Evolutionary conservation across 169 alveolate genomes (phyloP).

Genomic region (Plasmodium gaboni): DNA sequence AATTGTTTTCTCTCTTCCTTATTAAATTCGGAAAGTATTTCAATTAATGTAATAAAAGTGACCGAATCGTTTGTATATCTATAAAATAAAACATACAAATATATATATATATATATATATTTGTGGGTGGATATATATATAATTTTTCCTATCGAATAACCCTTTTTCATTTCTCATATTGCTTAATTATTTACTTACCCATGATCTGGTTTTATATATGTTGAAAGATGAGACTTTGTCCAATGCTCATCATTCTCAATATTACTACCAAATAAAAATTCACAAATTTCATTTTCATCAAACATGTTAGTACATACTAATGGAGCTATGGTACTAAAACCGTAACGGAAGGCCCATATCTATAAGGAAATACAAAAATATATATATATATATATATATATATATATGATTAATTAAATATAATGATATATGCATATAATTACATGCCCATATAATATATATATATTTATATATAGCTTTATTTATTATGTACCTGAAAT

Average conservation of each 20-base stretch:
- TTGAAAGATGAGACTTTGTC: slow-evolving; percentile 84
- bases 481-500: slow-evolving; percentile 55
- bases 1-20: slow-evolving; percentile 85
- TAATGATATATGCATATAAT: not conserved
- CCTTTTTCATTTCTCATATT: not conserved
- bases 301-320: slow-evolving; percentile 78
- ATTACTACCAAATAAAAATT: slow-evolving; percentile 76
- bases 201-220: slow-evolving; percentile 91
- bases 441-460: not conserved
- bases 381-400: slow-evolving; percentile 1
- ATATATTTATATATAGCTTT: not conserved
- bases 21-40: slow-evolving; percentile 83
- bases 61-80: slow-evolving; percentile 80
- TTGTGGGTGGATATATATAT: not conserved
- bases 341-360: slow-evolving; percentile 84
- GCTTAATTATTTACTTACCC: slow-evolving; percentile 84
- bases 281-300: slow-evolving; percentile 80
- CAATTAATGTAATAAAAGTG: slow-evolving; percentile 82
- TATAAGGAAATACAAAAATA: slow-evolving; percentile 1
- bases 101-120: not conserved
- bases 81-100: not conserved
- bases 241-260: slow-evolving; percentile 79
- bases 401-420: not conserved
- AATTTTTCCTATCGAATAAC: too few relatives aligned
- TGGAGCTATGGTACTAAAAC: slow-evolving; percentile 83